Percentiles rank a stretch among this genome's conserved stretches.
phyloP scores from a whole-genome alignment of 192 early-diverging fungal genomes.

The Chytriomyces confervae region DNA sequence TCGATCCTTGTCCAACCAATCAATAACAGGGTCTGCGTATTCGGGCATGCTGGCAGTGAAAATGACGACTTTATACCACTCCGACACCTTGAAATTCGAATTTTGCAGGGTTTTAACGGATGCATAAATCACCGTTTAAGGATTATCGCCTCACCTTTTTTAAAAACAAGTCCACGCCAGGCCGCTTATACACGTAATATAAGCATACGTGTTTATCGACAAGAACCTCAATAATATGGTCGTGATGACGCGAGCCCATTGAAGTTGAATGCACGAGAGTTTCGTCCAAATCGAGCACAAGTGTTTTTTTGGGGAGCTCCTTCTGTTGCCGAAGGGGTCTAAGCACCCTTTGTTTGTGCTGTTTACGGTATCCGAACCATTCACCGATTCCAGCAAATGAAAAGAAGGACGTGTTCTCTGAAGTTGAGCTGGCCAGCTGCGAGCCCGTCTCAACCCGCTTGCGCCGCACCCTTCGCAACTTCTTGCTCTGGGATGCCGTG shows the following conservation, averaged over 20 bases:
- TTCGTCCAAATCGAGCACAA: slow-evolving; percentile 67
- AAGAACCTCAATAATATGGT: slow-evolving; percentile 84
- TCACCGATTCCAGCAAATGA: too few species aligned
- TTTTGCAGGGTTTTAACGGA: neutral
- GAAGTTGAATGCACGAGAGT: slow-evolving; percentile 84
- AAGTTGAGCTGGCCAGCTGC: neutral
- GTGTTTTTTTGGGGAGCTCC: slow-evolving; percentile 45
- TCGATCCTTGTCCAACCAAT: slow-evolving; percentile 78
- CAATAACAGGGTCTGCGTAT: slow-evolving; percentile 94
- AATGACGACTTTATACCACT: slow-evolving; percentile 91
- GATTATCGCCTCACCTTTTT: slow-evolving; percentile 64
- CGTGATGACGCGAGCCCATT: slow-evolving; percentile 61
- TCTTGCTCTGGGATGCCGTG: neutral
- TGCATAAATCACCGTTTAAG: slow-evolving; percentile 31
- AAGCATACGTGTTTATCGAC: slow-evolving; percentile 80
- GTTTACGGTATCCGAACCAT: too few species aligned
- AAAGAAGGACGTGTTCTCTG: too few species aligned
- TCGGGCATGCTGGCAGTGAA: slow-evolving; percentile 91
- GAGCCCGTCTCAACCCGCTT: neutral
- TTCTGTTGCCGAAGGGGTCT: neutral
- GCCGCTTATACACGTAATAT: slow-evolving; percentile 91
- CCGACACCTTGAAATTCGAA: slow-evolving; percentile 63
- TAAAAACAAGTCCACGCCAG: slow-evolving; percentile 84
- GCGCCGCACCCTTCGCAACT: neutral
- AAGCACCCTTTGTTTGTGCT: neutral